Evolutionary conservation across 129 eudicot genomes (phyloP).

Genomic region (Centaurea solstitialis): DNA sequence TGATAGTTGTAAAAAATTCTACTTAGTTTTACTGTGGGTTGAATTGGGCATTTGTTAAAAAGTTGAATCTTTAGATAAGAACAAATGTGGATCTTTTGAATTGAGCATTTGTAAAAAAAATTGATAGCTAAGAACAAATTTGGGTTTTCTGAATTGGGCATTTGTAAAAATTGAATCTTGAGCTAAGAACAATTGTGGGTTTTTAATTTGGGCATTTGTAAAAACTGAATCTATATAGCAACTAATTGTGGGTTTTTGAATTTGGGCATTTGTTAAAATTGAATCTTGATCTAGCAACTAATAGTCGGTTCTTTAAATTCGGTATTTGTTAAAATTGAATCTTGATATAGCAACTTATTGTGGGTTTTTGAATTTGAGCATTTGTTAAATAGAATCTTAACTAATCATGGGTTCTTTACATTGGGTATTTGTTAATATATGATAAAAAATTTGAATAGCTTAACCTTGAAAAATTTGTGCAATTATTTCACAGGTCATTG

Average conservation of each 20-base stretch:
- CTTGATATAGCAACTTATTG: neutral
- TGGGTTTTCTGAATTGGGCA: neutral
- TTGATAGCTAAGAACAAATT: neutral
- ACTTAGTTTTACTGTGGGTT: neutral
- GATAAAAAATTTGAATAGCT: neutral
- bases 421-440: neutral
- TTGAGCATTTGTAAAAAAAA: neutral
- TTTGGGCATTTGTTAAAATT: neutral
- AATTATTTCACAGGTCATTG: slow-evolving; percentile 55
- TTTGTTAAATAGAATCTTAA: neutral
- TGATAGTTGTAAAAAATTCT: neutral
- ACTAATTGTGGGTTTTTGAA: neutral
- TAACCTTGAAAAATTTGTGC: neutral
- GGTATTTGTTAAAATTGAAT: neutral
- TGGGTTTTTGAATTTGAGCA: neutral
- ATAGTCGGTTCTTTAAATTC: neutral
- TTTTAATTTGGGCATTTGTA: neutral
- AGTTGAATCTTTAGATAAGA: neutral
- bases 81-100: neutral
- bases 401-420: neutral
- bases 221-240: neutral
- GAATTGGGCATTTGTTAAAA: neutral
- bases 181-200: neutral
- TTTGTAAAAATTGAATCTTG: neutral
- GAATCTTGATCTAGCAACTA: slow-evolving; percentile 4